Percentiles rank a stretch among this genome's conserved stretches.
Conservation (phyloP, 1,139 yeast genomes). For the Geotrichum bryndzae region DNA sequence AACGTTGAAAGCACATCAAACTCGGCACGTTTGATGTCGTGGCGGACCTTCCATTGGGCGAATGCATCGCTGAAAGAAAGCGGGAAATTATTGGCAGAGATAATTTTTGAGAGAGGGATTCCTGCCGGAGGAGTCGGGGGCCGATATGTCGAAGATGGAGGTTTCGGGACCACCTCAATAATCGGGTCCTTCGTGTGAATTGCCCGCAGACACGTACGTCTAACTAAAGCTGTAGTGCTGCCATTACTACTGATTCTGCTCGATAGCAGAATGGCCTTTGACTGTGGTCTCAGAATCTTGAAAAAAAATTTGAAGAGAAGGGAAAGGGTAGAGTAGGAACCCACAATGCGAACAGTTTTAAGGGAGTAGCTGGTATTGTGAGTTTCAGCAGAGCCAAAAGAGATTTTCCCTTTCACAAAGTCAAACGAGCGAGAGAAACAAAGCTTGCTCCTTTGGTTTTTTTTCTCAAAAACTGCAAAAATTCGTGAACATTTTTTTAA, state of each 20-base stretch:
- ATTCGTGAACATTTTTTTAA: neutral
- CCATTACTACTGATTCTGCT: neutral
- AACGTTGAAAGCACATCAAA: slow-evolving; percentile 41
- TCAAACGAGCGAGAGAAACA: too few relatives aligned
- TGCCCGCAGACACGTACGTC: neutral
- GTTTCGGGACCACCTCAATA: neutral
- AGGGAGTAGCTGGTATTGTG: neutral
- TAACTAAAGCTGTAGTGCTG: neutral
- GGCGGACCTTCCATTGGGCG: slow-evolving; percentile 41
- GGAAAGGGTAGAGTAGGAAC: neutral
- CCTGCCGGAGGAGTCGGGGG: slow-evolving; percentile 35
- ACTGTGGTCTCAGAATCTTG: neutral
- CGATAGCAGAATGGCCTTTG: neutral
- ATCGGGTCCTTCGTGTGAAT: neutral
- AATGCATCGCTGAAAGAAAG: slow-evolving; percentile 37
- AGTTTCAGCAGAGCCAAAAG: neutral
- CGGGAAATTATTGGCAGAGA: slow-evolving; percentile 31
- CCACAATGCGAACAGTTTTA: neutral
- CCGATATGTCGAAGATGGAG: slow-evolving; percentile 9
- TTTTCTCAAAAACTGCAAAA: neutral
- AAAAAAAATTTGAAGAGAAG: neutral
- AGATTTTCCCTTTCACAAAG: neutral
- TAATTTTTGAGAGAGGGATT: slow-evolving; percentile 28
- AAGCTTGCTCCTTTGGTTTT: neutral
- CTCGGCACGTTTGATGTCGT: slow-evolving; percentile 39